phyloP scores from a whole-genome alignment of 106 monocot genomes.

The Allium fistulosum region DNA sequence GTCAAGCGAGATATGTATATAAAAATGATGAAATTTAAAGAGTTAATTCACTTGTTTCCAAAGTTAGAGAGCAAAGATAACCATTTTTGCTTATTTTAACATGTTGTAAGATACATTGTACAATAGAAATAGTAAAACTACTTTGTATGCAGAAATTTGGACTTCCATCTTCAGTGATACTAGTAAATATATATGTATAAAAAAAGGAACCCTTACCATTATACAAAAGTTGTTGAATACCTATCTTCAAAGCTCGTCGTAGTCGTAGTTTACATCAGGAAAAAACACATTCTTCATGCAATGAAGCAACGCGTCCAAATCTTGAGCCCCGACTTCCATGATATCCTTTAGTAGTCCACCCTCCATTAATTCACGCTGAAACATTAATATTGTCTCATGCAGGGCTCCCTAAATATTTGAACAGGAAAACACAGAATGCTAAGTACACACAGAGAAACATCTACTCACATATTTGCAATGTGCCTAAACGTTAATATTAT shows the following conservation, averaged over 20 bases:
- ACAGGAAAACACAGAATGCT: background rate
- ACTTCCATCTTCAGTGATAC: no score
- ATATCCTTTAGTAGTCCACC: slow-evolving; percentile 76
- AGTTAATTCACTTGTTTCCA: no score
- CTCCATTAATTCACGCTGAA: slow-evolving; percentile 65
- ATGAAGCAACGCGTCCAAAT: slow-evolving; percentile 56
- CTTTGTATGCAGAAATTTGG: no score
- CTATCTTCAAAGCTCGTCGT: slow-evolving; percentile 26
- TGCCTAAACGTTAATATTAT: background rate
- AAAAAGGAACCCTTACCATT: background rate
- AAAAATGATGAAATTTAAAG: no score
- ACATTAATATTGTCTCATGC: slow-evolving; percentile 53
- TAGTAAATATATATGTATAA: no score
- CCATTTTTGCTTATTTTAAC: no score
- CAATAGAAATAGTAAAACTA: no score
- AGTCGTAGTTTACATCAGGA: slow-evolving; percentile 1
- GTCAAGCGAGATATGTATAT: no score
- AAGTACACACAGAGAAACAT: background rate
- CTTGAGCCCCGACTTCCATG: slow-evolving; percentile 56
- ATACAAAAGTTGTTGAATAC: background rate
- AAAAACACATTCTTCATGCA: slow-evolving; percentile 43
- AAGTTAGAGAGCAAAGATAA: no score
- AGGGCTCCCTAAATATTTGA: slow-evolving; percentile 48
- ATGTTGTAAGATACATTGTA: no score
- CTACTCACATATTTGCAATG: no score